These are phyloP conservation scores for Strobilomyces dryophilus DNA, from an alignment of 768 basidiomycete species.

Conservation along the genomic window DNA sequence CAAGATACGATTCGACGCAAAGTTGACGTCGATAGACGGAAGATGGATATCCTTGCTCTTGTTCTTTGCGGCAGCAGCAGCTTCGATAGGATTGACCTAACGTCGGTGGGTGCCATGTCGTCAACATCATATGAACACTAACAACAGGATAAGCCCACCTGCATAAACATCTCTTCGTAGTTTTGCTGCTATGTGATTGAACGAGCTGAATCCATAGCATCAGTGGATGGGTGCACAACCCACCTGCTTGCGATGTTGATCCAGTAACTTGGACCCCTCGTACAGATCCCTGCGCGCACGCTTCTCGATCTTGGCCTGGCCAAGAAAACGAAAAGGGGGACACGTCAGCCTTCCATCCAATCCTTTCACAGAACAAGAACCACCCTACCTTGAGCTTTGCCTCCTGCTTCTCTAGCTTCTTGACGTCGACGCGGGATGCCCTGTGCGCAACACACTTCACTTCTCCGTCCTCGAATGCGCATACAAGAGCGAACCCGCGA, in stretches of 20 bases:
- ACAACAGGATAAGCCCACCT: conserved; percentile 43
- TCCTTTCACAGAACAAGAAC: background rate
- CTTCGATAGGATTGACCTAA: conserved; percentile 90
- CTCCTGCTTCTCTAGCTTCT: conserved; percentile 95
- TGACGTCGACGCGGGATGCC: conserved; percentile 89
- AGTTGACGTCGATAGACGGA: conserved; percentile 92
- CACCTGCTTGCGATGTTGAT: conserved; percentile 88
- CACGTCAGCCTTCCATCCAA: background rate
- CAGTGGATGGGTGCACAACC: conserved; percentile 3
- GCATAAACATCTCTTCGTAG: conserved; percentile 99
- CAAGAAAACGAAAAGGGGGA: background rate
- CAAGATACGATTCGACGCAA: conserved; percentile 93
- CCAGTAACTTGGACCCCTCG: conserved; percentile 93
- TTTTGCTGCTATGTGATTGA: conserved; percentile 59
- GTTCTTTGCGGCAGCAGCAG: conserved; percentile 71
- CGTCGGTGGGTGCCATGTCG: background rate
- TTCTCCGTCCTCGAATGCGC: background rate
- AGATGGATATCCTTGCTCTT: conserved; percentile 98
- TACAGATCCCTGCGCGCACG: conserved; percentile 86
- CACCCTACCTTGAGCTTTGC: conserved; percentile 74
- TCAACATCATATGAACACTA: background rate
- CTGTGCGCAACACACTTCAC: conserved; percentile 36
- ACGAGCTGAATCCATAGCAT: background rate
- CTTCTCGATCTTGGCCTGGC: conserved; percentile 94
- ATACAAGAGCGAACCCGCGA: background rate